Evolutionary conservation across 1,284 basidiomycete species (phyloP), one percentile per base, ranked within the genome.

Genomic region (Trichosporon sp.): DNA sequence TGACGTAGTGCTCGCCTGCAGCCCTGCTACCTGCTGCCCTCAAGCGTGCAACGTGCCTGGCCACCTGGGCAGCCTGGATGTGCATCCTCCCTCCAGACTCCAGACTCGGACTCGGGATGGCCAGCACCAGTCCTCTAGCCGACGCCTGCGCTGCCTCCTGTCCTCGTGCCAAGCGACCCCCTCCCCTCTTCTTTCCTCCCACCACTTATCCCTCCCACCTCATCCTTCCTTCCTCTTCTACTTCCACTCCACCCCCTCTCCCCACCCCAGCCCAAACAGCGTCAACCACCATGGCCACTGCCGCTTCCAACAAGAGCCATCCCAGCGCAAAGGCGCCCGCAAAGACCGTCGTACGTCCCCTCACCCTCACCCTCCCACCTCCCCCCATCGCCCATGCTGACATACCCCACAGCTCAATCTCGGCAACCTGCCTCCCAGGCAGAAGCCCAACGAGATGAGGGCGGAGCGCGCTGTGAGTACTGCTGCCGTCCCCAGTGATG

Each of bases 381-480:
- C 53, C 56, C 18, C 15, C 29, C 23, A 31, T 29, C 21, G 44
- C 29, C n/a, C n/a, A 42, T n/a, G 25, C 68, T 29, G 68, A 69
- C 63, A 68, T 47, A 2, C 73, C 31, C 68, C 69, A n/a, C 67
- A 82, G 78, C 80, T 84, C 68, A 81, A 82, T 73, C 73, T 83
- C 64, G 80, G 81, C 47, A 81, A 72, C 68, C 74, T 83, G n/a
- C 82, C 81, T 23, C 83, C 83, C 65, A 80, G 79, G 76, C 77
- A 77, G 66, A 81, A 80, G 75, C 69, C 78, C 25, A 67, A 70
- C 3, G 81, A 81, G 67, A 76, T 81, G 74, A 80, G 79, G 75
- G 69, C 73, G 51, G 73, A 70, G 44, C 74, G 74, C n/a, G 75
- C 72, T 64, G 80, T 81, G 72, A 77, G 78, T 77, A 34, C 35